Conservation (phyloP, 148 eudicot genomes). For the Rhododendron mucronatum region DNA sequence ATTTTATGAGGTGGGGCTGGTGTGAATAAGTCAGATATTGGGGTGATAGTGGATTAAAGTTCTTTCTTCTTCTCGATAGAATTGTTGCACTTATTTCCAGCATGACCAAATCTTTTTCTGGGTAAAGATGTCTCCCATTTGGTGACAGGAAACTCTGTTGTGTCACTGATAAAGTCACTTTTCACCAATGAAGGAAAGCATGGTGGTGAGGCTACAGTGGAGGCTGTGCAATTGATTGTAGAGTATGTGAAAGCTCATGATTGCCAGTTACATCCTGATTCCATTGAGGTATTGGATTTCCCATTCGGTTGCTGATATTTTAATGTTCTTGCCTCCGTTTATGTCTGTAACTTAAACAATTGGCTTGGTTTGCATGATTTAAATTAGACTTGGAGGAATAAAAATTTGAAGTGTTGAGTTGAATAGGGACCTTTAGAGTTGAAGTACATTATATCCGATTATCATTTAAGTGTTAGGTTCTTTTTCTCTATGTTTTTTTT, state of each 20-base stretch:
- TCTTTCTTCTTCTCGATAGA: not conserved
- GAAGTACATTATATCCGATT: not conserved
- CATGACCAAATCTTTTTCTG: not conserved
- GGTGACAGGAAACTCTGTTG: constrained; percentile 62
- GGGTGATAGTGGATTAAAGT: not conserved
- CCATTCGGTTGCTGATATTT: not conserved
- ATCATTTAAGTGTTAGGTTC: not conserved
- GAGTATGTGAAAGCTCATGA: constrained; percentile 62
- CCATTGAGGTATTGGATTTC: constrained; percentile 50
- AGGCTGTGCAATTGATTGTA: constrained; percentile 72
- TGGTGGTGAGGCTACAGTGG: constrained; percentile 89
- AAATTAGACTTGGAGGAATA: not conserved
- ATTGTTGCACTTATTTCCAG: not conserved
- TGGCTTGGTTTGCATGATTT: not conserved
- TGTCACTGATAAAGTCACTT: constrained; percentile 59
- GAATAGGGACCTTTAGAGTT: not conserved
- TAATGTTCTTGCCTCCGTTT: not conserved
- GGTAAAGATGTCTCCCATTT: constrained; percentile 2
- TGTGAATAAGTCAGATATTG: not conserved
- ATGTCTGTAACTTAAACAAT: not conserved
- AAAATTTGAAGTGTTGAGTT: not conserved
- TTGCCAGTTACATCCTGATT: constrained; percentile 85
- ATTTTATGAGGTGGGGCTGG: not conserved
- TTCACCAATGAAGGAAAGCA: constrained; percentile 79
- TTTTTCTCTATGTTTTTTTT: not conserved